These are phyloP conservation scores for Cystobasidiopsis lactophilus DNA, from an alignment of 768 basidiomycete genomes.

Conservation along the genomic window DNA sequence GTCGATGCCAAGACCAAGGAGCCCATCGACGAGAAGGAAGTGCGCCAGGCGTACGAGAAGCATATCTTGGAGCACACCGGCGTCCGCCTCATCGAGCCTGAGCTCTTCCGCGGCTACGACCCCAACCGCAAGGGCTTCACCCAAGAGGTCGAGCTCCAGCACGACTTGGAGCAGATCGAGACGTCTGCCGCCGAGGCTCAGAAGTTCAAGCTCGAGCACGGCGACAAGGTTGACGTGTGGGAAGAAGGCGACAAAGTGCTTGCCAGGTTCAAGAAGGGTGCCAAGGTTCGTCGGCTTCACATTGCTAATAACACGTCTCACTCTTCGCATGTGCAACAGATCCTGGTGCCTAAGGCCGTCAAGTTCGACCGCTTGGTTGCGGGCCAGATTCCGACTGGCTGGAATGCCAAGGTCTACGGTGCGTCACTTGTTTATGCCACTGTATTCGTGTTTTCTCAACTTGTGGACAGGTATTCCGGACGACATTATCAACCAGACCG, in stretches of 20 bases:
- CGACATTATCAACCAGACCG: conserved; percentile 84
- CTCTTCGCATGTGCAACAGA: conserved; percentile 25
- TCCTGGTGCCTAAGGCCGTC: conserved; percentile 85
- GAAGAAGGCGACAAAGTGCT: conserved; percentile 85
- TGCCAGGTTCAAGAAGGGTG: conserved; percentile 96
- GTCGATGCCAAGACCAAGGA: conserved; percentile 81
- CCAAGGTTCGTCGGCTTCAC: conserved; percentile 22
- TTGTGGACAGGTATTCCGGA: too few relatives aligned
- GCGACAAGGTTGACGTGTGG: conserved; percentile 69
- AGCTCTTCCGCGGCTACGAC: conserved; percentile 92
- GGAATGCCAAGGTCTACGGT: conserved; percentile 88
- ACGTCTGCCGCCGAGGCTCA: conserved; percentile 72
- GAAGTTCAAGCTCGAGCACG: conserved; percentile 90
- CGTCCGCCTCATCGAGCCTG: conserved; percentile 86
- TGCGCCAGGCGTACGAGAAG: conserved; percentile 78
- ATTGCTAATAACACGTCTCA: neutral
- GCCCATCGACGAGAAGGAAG: conserved; percentile 94
- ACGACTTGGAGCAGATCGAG: conserved; percentile 91
- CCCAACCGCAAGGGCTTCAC: conserved; percentile 94
- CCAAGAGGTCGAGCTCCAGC: conserved; percentile 86
- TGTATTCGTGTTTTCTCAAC: too few relatives aligned
- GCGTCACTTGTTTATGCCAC: too few relatives aligned
- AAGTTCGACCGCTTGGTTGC: conserved; percentile 82
- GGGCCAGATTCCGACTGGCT: conserved; percentile 90
- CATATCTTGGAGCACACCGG: conserved; percentile 78